Evolutionary conservation across 176 grass and related monocot species (phyloP).

Genomic region (Echinochloa phyllopogon): DNA sequence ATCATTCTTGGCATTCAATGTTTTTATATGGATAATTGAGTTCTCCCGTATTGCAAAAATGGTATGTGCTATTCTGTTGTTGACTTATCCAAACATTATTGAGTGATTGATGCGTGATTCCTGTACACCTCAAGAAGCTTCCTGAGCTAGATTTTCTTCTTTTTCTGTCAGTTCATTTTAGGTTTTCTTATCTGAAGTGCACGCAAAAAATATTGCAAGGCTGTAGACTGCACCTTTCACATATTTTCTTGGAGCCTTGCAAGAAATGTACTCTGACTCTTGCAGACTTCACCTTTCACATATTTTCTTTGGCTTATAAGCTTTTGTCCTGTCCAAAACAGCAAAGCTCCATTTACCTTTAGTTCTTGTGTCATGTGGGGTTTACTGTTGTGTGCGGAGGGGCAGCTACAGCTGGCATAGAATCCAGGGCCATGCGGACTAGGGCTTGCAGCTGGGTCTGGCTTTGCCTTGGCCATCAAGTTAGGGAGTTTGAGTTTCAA

Average conservation of each 20-base stretch:
- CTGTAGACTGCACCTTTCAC: neutral
- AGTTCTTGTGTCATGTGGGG: neutral
- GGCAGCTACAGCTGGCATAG: neutral
- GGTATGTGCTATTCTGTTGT: neutral
- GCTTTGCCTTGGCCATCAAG: neutral
- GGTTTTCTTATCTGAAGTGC: constrained; percentile 2
- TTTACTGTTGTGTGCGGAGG: neutral
- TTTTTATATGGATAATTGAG: neutral
- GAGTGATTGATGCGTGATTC: neutral
- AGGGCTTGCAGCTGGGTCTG: neutral
- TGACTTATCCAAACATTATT: neutral
- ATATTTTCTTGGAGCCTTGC: neutral
- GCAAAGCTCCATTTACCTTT: neutral
- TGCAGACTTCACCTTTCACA: neutral
- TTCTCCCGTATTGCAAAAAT: neutral
- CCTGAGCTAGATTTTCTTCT: neutral
- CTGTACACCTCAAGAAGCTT: neutral
- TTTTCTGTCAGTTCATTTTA: neutral
- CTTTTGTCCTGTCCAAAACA: neutral
- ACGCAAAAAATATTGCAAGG: neutral
- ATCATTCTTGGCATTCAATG: neutral
- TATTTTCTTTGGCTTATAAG: neutral
- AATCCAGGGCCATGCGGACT: neutral
- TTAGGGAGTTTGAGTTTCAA: constrained; percentile 4
- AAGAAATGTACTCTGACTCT: neutral